Evolutionary conservation across 1,284 basidiomycete species (phyloP).

Genomic region (Apiotrichum laibachii): DNA sequence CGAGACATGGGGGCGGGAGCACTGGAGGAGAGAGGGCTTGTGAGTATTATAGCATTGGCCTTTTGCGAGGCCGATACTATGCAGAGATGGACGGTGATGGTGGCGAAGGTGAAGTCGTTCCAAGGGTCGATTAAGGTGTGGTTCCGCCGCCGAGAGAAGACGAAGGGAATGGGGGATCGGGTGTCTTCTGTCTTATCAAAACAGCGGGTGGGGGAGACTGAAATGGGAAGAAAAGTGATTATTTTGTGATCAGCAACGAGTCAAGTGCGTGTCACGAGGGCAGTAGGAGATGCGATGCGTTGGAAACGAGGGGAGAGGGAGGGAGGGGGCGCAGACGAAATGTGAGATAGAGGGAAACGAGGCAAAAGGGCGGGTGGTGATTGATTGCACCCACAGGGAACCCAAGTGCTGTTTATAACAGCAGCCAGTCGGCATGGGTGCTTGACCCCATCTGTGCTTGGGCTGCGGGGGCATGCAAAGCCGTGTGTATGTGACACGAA

Average conservation of each 20-base stretch:
- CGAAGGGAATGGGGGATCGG: not conserved
- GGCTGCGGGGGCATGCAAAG: no score
- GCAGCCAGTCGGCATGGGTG: no score
- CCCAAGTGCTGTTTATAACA: not conserved
- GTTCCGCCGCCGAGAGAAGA: not conserved
- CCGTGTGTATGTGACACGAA: not conserved
- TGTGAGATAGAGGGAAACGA: no score
- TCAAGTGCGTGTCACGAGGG: no score
- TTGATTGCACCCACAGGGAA: no score
- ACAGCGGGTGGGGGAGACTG: not conserved
- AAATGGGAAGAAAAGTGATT: not conserved
- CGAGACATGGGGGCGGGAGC: slow-evolving; percentile 10
- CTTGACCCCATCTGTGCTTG: not conserved
- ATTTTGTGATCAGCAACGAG: no score
- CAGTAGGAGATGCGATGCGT: no score
- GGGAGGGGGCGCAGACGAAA: no score
- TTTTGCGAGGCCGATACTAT: slow-evolving; percentile 1
- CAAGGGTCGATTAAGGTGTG: not conserved
- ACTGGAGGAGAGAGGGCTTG: slow-evolving; percentile 2
- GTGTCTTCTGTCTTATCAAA: not conserved
- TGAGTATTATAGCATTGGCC: slow-evolving; percentile 11
- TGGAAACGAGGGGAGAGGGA: no score
- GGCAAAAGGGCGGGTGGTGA: no score
- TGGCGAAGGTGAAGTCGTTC: not conserved
- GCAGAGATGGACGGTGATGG: slow-evolving; percentile 2